A percentile compares a stretch with the other conserved stretches of the same genome.
These are phyloP conservation scores for Closterium sp. DNA, from an alignment of 139 green algal genomes.

Conservation along the genomic window DNA sequence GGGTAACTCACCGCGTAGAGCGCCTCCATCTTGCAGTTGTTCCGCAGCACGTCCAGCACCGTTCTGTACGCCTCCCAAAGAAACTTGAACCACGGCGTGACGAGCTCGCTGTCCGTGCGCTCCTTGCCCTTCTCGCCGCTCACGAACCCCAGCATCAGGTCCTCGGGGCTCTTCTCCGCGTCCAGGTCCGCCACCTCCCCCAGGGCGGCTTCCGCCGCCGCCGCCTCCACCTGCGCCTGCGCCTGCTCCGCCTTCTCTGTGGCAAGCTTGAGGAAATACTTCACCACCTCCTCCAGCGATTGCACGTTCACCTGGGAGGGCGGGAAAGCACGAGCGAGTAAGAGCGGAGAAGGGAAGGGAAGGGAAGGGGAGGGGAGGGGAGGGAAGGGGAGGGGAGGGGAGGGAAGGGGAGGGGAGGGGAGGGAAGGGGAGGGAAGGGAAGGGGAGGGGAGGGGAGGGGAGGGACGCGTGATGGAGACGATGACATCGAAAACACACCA, in stretches of 20 bases:
- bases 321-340: neutral
- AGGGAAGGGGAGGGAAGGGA: too few species aligned
- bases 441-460: too few species aligned
- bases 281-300: slow-evolving; percentile 97
- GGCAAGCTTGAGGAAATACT: slow-evolving; percentile 92
- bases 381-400: neutral
- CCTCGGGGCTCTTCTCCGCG: slow-evolving; percentile 89
- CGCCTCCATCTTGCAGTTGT: slow-evolving; percentile 94
- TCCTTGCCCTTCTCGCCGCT: slow-evolving; percentile 92
- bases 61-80: slow-evolving; percentile 97
- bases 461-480: too few species aligned
- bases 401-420: neutral
- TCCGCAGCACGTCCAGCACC: slow-evolving; percentile 94
- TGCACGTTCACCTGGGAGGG: slow-evolving; percentile 76
- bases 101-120: slow-evolving; percentile 89
- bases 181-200: slow-evolving; percentile 91
- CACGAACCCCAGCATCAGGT: slow-evolving; percentile 97
- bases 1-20: slow-evolving; percentile 75
- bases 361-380: neutral
- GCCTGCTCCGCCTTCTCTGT: slow-evolving; percentile 86
- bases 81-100: slow-evolving; percentile 99
- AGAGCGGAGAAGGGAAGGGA: too few species aligned
- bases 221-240: slow-evolving; percentile 49
- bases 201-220: slow-evolving; percentile 55
- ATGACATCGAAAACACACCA: too few species aligned